Percentiles rank a stretch among this genome's conserved stretches.
These are phyloP conservation scores for Thelephora terrestris DNA, from an alignment of 1,284 basidiomycete genomes.

Conservation along the genomic window DNA sequence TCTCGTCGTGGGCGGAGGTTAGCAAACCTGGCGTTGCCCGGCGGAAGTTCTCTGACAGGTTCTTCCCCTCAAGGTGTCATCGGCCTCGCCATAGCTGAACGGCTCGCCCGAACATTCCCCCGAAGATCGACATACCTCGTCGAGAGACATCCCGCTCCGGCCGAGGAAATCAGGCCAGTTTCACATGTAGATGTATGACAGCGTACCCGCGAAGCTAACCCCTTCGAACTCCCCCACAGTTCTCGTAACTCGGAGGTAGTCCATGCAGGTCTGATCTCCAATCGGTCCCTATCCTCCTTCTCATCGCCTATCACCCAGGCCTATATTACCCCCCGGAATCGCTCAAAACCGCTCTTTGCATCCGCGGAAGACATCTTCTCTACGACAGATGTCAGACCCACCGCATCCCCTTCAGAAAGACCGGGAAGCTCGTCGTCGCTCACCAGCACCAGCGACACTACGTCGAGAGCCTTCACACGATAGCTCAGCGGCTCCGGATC, in stretches of 20 bases:
- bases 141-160: conserved; percentile 66
- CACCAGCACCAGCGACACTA: conserved; percentile 55
- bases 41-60: neutral
- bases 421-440: conserved; percentile 86
- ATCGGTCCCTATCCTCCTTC: neutral
- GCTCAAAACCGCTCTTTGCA: conserved; percentile 80
- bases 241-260: conserved; percentile 96
- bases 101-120: conserved; percentile 59
- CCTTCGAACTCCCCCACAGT: conserved; percentile 29
- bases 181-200: neutral
- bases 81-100: conserved; percentile 80
- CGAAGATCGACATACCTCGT: conserved; percentile 75
- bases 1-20: conserved; percentile 86
- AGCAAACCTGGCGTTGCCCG: conserved; percentile 10
- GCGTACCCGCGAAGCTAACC: conserved; percentile 3
- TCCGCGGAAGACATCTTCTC: conserved; percentile 79
- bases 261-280: conserved; percentile 59
- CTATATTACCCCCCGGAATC: conserved; percentile 80
- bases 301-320: conserved; percentile 27
- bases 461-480: conserved; percentile 58
- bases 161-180: conserved; percentile 75
- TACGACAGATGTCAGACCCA: conserved; percentile 69
- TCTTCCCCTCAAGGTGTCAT: conserved; percentile 51
- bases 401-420: conserved; percentile 61
- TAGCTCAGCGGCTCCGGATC: conserved; percentile 46